These are phyloP conservation scores for Cercis canadensis DNA, from an alignment of 306 rosid genomes.

Conservation along the genomic window DNA sequence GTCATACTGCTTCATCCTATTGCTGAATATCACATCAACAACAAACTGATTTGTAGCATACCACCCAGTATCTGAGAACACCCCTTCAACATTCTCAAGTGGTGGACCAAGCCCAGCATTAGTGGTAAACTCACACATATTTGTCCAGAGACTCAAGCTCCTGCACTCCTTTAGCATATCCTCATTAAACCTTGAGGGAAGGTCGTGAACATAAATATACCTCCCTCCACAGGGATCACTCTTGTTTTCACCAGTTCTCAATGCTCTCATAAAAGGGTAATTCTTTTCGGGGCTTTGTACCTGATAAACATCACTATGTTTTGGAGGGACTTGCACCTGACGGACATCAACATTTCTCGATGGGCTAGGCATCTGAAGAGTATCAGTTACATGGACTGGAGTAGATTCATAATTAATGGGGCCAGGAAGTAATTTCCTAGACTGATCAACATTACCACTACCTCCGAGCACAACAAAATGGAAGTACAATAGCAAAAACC, in stretches of 20 bases:
- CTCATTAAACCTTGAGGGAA: slow-evolving; percentile 92
- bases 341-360: slow-evolving; percentile 36
- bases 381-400: slow-evolving; percentile 36
- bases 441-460: slow-evolving; percentile 39
- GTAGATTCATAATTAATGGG: slow-evolving; percentile 38
- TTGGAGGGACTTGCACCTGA: slow-evolving; percentile 12
- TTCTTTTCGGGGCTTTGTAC: slow-evolving; percentile 18
- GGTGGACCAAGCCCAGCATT: slow-evolving; percentile 99
- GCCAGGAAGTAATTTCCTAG: slow-evolving; percentile 38
- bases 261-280: slow-evolving; percentile 71
- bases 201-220: slow-evolving; percentile 87
- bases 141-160: slow-evolving; percentile 90
- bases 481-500: slow-evolving; percentile 77
- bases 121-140: slow-evolving; percentile 93
- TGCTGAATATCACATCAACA: slow-evolving; percentile 89
- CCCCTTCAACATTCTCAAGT: slow-evolving; percentile 91
- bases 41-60: slow-evolving; percentile 95
- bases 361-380: slow-evolving; percentile 24
- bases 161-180: slow-evolving; percentile 88
- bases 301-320: neutral
- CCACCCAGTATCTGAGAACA: slow-evolving; percentile 84
- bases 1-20: slow-evolving; percentile 95
- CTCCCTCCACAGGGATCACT: slow-evolving; percentile 98
- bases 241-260: slow-evolving; percentile 78
- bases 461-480: slow-evolving; percentile 74